Evolutionary conservation across 352 stramenopile species (phyloP), one percentile per base, ranked within the genome.

Genomic region (Pythium diclinum): DNA sequence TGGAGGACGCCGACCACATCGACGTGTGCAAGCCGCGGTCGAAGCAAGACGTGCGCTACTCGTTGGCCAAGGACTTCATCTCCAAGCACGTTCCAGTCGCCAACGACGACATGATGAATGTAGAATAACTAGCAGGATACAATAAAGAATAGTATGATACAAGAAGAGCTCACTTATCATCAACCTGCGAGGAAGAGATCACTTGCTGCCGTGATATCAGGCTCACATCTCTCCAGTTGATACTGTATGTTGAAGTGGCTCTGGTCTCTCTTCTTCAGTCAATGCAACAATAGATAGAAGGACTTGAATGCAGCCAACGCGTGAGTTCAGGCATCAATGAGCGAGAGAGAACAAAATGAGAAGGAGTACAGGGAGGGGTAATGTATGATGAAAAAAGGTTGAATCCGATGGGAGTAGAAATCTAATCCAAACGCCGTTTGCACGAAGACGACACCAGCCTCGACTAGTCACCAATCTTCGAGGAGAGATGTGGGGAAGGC

Each of bases 21-120:
- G 83, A 89, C 30, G 82, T 94, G 6, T 94, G 85, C 74, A 94
- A 94, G 48, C 85, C 85, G 8, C 61, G 47, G 6, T 85, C 79
- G 13, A 75, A 72, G 17, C 38, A 81, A 8, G 83, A 92, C 36
- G 51, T 77, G 44, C 78, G 83, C 6, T 92, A 92, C 68, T 78
- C 67, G 17, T 65, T 92, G 11, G 70, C 83, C 34, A 71, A 75
- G 11, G 73, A 88, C n/a, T 89, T 92, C 54, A 87, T 92, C 55
- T 19, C 65, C 21, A 60, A 71, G 23, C 64, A 74, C 48, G 58
- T 64, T 19, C 58, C 51, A 8, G 19, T 40, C 9, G 9, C 13
- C 13, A 30, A 56, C 34, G 63, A 62, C 36, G 63, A 58, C 28
- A 46, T 67, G 44, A 19, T 65, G 11, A 46, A 14, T 59, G 64